A percentile compares a stretch with the other conserved stretches of the same genome.
Conservation (phyloP, 2,329 filamentous ascomycete genomes). For the Cephalotrichum gorgonifer region DNA sequence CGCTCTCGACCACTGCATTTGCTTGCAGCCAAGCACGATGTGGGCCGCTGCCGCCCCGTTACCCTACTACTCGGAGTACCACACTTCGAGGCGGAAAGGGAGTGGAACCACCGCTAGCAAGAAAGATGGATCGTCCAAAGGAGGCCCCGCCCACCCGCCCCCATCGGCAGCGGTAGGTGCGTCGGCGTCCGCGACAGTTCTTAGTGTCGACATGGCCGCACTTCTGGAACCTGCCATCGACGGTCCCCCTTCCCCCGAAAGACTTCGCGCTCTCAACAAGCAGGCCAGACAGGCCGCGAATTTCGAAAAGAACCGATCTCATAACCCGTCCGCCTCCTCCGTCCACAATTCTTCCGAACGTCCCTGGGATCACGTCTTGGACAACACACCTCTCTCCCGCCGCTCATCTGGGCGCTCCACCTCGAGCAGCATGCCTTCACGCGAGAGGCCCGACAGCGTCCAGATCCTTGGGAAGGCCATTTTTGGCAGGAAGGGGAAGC, state of each 20-base stretch:
- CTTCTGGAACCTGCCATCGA: conserved; percentile 49
- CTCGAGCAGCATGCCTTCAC: conserved; percentile 38
- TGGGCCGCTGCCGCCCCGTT: conserved; percentile 10
- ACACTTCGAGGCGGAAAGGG: background rate
- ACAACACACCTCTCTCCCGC: conserved; percentile 39
- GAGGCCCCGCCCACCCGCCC: background rate
- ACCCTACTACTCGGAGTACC: conserved; percentile 13
- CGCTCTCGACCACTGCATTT: conserved; percentile 10
- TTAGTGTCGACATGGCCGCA: conserved; percentile 20
- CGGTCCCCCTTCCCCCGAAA: conserved; percentile 50
- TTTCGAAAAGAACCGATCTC: conserved; percentile 30
- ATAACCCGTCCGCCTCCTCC: conserved; percentile 10
- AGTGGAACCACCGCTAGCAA: background rate
- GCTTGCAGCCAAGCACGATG: too few species aligned
- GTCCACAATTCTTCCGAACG: conserved; percentile 28
- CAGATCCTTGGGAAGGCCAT: conserved; percentile 50
- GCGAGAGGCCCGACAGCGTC: conserved; percentile 47
- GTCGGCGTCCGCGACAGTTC: background rate
- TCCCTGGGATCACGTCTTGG: conserved; percentile 38
- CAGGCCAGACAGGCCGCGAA: conserved; percentile 46
- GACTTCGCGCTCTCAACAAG: conserved; percentile 46
- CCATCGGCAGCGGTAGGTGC: background rate
- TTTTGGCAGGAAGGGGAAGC: conserved; percentile 41
- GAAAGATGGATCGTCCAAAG: conserved; percentile 9
- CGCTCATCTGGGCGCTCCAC: conserved; percentile 47